Evolutionary conservation across 2,329 filamentous ascomycete species (phyloP).

Genomic region (Aspergillus sp.): DNA sequence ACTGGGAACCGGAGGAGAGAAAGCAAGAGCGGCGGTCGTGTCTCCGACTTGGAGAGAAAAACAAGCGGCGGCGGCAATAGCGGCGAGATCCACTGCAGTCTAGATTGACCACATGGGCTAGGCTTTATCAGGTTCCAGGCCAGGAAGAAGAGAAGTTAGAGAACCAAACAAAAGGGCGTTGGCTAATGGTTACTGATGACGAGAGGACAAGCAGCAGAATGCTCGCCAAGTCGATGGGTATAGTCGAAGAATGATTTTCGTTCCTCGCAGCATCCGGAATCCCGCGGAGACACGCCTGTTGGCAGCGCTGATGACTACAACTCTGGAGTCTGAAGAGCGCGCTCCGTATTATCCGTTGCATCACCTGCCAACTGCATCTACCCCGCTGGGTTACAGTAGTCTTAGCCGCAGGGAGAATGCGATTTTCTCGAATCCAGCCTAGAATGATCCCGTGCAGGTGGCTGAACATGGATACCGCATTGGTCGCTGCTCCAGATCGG

Average conservation of each 20-base stretch:
- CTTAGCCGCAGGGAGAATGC: neutral
- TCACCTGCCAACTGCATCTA: neutral
- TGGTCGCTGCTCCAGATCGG: constrained; percentile 5
- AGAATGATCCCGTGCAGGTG: neutral
- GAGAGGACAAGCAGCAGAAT: neutral
- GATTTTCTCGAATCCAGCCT: neutral
- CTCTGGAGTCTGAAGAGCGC: neutral
- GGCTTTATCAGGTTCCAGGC: neutral
- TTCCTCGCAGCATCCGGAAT: neutral
- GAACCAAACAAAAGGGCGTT: neutral
- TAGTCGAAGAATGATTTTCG: neutral
- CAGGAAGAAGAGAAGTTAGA: neutral
- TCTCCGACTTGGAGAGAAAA: constrained; percentile 9
- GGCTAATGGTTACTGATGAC: neutral
- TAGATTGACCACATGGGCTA: constrained; percentile 1
- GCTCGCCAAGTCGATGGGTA: constrained; percentile 1
- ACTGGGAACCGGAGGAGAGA: neutral
- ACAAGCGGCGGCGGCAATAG: constrained; percentile 25
- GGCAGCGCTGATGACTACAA: neutral
- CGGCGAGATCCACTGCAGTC: constrained; percentile 16
- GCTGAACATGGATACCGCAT: constrained; percentile 2
- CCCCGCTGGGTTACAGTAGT: neutral
- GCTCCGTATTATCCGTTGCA: neutral
- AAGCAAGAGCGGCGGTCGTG: constrained; percentile 6
- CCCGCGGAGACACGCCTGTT: neutral